Evolutionary conservation across 1,139 yeast genomes (phyloP).

Genomic region (Lodderomyces parapsilosis): DNA sequence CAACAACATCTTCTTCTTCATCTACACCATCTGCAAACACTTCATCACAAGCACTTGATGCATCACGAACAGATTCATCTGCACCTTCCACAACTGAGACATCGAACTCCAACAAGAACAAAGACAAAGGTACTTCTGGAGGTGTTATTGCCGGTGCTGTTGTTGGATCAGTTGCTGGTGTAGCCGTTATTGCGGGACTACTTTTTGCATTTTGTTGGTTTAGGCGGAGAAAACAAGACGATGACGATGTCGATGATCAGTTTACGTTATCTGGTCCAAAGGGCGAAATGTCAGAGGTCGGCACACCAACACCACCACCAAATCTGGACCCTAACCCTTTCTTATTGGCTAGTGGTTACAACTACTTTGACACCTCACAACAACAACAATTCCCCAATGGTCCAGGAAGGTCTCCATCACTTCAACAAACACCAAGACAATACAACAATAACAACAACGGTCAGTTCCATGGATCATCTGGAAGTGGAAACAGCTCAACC

Average conservation of each 20-base stretch:
- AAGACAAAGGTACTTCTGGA: slow-evolving; percentile 29
- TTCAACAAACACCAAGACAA: slow-evolving; percentile 10
- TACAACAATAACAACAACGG: slow-evolving; percentile 4
- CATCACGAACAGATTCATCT: slow-evolving; percentile 14
- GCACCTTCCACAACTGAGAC: slow-evolving; percentile 14
- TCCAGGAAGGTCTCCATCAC: slow-evolving; percentile 6
- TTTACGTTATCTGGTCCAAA: slow-evolving; percentile 35
- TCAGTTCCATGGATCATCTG: slow-evolving; percentile 3
- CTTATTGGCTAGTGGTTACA: slow-evolving; percentile 18
- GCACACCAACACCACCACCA: slow-evolving; percentile 7
- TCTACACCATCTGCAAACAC: slow-evolving; percentile 17
- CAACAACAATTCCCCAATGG: slow-evolving; percentile 8
- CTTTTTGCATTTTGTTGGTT: slow-evolving; percentile 45
- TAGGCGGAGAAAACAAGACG: slow-evolving; percentile 28
- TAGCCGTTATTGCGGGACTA: slow-evolving; percentile 32
- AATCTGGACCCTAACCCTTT: slow-evolving; percentile 23
- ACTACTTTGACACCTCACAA: slow-evolving; percentile 16
- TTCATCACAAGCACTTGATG: slow-evolving; percentile 10
- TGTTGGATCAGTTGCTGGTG: slow-evolving; percentile 61
- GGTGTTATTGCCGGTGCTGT: slow-evolving; percentile 79
- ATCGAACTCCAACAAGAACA: slow-evolving; percentile 13
- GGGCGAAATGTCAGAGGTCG: slow-evolving; percentile 12
- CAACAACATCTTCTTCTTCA: slow-evolving; percentile 9
- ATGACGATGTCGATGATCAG: slow-evolving; percentile 38
- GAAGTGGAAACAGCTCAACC: slow-evolving; percentile 2